These are phyloP conservation scores for Mycena rebaudengoi DNA, from an alignment of 768 basidiomycete genomes.

Conservation along the genomic window DNA sequence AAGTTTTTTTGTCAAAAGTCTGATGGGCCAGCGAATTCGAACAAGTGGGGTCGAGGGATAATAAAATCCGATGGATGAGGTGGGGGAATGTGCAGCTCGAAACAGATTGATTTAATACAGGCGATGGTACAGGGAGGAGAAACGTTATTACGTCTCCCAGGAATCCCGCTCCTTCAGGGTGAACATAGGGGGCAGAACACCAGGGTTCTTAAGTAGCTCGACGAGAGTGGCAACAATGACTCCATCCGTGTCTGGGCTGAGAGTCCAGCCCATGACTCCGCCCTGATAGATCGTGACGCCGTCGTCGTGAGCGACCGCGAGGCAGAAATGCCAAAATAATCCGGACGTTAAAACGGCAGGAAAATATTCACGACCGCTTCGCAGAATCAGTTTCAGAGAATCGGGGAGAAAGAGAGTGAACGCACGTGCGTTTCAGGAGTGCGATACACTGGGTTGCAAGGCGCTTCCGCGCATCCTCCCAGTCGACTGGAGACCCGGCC, in stretches of 20 bases:
- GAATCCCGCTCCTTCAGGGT: not conserved
- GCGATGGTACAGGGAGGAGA: too few relatives aligned
- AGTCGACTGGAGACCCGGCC: not conserved
- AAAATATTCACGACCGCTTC: not conserved
- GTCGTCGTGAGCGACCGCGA: not conserved
- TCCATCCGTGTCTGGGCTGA: not conserved
- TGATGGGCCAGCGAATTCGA: too few relatives aligned
- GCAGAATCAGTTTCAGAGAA: not conserved
- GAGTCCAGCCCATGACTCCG: not conserved
- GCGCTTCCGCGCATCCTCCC: not conserved
- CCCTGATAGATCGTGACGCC: not conserved
- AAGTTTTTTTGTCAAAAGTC: too few relatives aligned
- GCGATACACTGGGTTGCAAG: conserved; percentile 2
- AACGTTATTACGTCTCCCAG: too few relatives aligned
- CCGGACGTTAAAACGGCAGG: conserved; percentile 1
- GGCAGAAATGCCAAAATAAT: not conserved
- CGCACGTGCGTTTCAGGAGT: not conserved
- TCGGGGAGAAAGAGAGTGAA: not conserved
- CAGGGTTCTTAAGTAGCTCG: not conserved
- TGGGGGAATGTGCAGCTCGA: too few relatives aligned
- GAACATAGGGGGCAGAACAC: not conserved
- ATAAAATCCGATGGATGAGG: too few relatives aligned
- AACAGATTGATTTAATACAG: too few relatives aligned
- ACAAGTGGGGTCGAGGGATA: too few relatives aligned
- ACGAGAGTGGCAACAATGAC: not conserved